These are phyloP conservation scores for Colletotrichum sansevieriae DNA, from an alignment of 2,329 filamentous ascomycete species.

Conservation along the genomic window DNA sequence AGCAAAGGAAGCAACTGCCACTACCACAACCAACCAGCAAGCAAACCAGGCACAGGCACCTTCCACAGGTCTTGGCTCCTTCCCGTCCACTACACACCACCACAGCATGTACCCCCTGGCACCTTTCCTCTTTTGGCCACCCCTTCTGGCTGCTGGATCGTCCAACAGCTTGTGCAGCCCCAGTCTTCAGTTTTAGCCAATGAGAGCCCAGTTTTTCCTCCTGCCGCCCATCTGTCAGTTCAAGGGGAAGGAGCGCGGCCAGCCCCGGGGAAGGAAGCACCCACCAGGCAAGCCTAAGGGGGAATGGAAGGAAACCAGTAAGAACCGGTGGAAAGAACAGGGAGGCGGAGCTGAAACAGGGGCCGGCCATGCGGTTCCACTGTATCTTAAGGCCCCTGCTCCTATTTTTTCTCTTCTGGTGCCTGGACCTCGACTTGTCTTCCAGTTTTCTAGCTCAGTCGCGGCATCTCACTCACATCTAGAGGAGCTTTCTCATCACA, in stretches of 20 bases:
- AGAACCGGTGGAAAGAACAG: constrained; percentile 26
- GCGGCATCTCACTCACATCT: neutral
- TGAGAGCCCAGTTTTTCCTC: no score
- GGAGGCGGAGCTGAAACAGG: constrained; percentile 39
- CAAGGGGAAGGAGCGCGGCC: constrained; percentile 18
- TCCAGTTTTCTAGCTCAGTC: neutral
- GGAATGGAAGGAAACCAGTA: constrained; percentile 11
- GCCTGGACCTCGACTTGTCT: neutral
- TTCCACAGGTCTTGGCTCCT: constrained; percentile 7
- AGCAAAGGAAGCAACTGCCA: constrained; percentile 13
- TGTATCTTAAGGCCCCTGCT: neutral
- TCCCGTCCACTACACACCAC: neutral
- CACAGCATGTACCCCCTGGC: constrained; percentile 28
- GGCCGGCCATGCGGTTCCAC: constrained; percentile 36
- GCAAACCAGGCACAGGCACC: neutral
- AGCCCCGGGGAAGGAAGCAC: constrained; percentile 37
- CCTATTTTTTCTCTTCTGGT: neutral
- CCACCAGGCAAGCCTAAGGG: constrained; percentile 2
- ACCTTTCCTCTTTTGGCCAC: constrained; percentile 23
- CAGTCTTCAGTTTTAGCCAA: no score
- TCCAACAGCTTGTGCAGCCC: no score
- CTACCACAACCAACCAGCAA: neutral
- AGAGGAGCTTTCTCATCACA: no score
- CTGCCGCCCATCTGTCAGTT: constrained; percentile 22
- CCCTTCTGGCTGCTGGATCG: constrained; percentile 25